Evolutionary conservation across 352 stramenopile species (phyloP), one percentile per base, ranked within the genome.

Genomic region (Pythium volutum): DNA sequence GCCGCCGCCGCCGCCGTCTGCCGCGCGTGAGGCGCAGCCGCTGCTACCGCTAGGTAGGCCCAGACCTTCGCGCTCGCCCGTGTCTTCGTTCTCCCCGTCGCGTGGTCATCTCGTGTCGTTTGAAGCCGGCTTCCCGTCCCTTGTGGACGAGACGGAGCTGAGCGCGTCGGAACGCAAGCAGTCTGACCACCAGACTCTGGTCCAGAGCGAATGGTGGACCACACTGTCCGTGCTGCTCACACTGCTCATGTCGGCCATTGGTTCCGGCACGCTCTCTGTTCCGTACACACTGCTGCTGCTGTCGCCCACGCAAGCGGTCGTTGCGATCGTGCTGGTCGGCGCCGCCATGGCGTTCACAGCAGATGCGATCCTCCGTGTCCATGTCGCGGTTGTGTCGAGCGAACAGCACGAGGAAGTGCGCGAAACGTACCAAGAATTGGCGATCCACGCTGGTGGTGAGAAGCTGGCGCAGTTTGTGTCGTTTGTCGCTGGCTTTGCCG

Each of bases 241-340:
- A 12, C 54, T 69, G 47, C 62, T 69, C 39, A 69, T 69, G 62
- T 69, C 62, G 16, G 62, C 62, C 2, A 69, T 69, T 26, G 62
- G 62, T 15, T 62, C 62, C 2, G 62, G 62, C 4, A 69, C 62
- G 47, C 54, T 69, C 20, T 53, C 62, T 0, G 62, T 90, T 22
- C 81, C 81, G 4, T 90, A 88, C 58, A 90, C 81, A 26, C 87
- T 90, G 61, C 67, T 90, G 38, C 63, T 90, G 45, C 62, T 90
- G 33, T 71, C 75, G 36, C 78, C 78, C 20, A 52, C 59, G 38
- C 66, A 82, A 36, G 81, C 81, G 10, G 56, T 80, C 38, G 27
- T 75, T 12, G 58, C 77, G 41, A 67, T 92, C 36, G 70, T 68
- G 29, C 56, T 74, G 20, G 80, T 89, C 12, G 83, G 79, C 15